Evolutionary conservation across 495 filamentous ascomycete genomes (phyloP).

Genomic region (Haplographium delicatum): DNA sequence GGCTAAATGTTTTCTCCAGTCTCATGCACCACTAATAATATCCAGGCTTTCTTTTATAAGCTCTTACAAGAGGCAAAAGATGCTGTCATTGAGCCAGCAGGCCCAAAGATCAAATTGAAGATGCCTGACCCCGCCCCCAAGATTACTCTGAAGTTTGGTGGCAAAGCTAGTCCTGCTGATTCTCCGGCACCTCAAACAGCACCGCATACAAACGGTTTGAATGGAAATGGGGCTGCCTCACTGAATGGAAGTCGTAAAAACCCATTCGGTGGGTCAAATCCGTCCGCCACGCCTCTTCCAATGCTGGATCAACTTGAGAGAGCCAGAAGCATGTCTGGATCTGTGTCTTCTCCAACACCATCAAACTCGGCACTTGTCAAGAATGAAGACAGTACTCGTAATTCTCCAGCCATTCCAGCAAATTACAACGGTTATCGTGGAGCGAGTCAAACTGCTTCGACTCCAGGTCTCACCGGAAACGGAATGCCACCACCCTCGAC

Average conservation of each 20-base stretch:
- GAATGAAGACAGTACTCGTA: constrained; percentile 34
- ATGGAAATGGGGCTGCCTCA: background rate
- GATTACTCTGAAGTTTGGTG: constrained; percentile 50
- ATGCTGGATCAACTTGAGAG: constrained; percentile 30
- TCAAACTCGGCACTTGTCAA: constrained; percentile 37
- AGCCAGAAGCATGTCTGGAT: constrained; percentile 38
- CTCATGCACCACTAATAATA: constrained; percentile 12
- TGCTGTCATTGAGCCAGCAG: constrained; percentile 55
- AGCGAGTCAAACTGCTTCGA: constrained; percentile 24
- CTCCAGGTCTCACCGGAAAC: constrained; percentile 27
- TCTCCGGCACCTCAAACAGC: constrained; percentile 53
- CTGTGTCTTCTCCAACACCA: constrained; percentile 45
- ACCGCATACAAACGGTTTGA: constrained; percentile 34
- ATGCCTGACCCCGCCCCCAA: constrained; percentile 45
- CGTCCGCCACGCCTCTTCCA: constrained; percentile 25
- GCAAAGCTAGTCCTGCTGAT: constrained; percentile 42
- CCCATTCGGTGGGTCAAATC: constrained; percentile 18
- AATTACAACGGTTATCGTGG: constrained; percentile 23
- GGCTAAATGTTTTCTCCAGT: constrained; percentile 11
- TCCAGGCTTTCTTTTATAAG: constrained; percentile 56
- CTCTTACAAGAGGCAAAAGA: constrained; percentile 64
- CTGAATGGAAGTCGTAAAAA: constrained; percentile 19
- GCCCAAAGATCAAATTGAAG: constrained; percentile 75
- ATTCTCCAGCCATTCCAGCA: constrained; percentile 24
- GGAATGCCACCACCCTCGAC: constrained; percentile 38